phyloP scores from a whole-genome alignment of 202 grass and related monocot genomes.

The Musa balbisiana region DNA sequence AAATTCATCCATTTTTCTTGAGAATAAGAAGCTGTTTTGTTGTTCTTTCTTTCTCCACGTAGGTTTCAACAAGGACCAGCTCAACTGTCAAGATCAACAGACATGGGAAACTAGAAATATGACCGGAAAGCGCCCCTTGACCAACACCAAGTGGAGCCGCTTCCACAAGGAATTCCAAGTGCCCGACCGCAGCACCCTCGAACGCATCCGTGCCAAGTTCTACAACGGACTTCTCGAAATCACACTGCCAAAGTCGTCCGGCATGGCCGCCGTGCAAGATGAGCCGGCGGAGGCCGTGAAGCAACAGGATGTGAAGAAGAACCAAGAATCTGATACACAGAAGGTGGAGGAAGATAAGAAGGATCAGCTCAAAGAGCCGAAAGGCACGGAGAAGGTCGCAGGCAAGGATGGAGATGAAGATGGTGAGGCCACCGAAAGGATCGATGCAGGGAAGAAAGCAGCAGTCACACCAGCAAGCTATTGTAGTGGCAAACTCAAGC shows the following conservation, averaged over 20 bases:
- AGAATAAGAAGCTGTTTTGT: too few relatives aligned
- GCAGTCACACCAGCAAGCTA: neutral
- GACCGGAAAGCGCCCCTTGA: slow-evolving; percentile 40
- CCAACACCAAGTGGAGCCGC: slow-evolving; percentile 39
- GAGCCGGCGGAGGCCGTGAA: too few relatives aligned
- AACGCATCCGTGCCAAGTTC: slow-evolving; percentile 51
- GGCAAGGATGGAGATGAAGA: too few relatives aligned
- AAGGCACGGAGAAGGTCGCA: too few relatives aligned
- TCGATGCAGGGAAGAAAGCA: neutral
- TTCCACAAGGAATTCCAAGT: slow-evolving; percentile 46
- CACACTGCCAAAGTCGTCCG: slow-evolving; percentile 33
- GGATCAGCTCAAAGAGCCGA: too few relatives aligned
- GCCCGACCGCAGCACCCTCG: slow-evolving; percentile 37
- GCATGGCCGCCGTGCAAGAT: too few relatives aligned
- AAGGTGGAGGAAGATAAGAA: too few relatives aligned
- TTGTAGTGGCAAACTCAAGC: neutral
- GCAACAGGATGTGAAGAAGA: too few relatives aligned
- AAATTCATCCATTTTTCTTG: too few relatives aligned
- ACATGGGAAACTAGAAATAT: slow-evolving; percentile 37
- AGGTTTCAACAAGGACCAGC: slow-evolving; percentile 69
- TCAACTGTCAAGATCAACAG: slow-evolving; percentile 48
- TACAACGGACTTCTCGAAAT: slow-evolving; percentile 33
- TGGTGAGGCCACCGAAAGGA: too few relatives aligned
- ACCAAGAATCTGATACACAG: too few relatives aligned
- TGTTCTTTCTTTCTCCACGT: neutral